phyloP scores from a whole-genome alignment of 176 grass and related monocot species.

The Triticum turgidum region DNA sequence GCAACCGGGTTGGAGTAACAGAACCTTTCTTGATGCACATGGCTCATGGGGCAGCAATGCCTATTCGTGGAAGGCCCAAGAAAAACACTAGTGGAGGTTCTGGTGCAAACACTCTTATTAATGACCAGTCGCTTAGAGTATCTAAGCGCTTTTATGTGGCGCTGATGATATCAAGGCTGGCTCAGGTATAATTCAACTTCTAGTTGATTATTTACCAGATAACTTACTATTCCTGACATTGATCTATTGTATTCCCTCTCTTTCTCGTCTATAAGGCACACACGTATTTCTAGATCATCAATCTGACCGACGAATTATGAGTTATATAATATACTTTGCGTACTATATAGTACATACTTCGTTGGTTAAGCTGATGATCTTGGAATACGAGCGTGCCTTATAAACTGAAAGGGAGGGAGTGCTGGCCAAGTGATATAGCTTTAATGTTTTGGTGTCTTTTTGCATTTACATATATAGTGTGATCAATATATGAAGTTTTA shows the following conservation, averaged over 20 bases:
- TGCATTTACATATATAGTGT: not conserved
- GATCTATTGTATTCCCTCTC: not conserved
- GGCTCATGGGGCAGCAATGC: constrained; percentile 75
- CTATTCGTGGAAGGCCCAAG: constrained; percentile 55
- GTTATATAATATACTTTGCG: not conserved
- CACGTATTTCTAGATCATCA: not conserved
- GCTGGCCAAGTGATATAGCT: constrained; percentile 7
- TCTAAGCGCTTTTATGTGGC: constrained; percentile 94
- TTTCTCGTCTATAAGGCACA: not conserved
- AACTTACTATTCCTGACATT: not conserved
- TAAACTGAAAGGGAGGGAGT: not conserved
- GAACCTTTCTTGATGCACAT: constrained; percentile 96
- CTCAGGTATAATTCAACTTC: constrained; percentile 59
- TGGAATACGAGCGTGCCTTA: not conserved
- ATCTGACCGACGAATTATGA: not conserved
- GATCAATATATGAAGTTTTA: not conserved
- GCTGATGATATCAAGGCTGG: constrained; percentile 88
- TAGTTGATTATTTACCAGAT: not conserved
- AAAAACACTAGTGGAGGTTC: constrained; percentile 32
- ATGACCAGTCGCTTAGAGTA: constrained; percentile 71
- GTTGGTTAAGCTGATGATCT: not conserved
- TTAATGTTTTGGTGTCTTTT: not conserved
- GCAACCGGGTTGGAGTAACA: constrained; percentile 77
- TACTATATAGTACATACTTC: not conserved
- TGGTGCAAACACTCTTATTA: constrained; percentile 44